Percentiles rank a stretch among this genome's conserved stretches.
phyloP scores from a whole-genome alignment of 768 basidiomycete species.

The Collybia nuda region DNA sequence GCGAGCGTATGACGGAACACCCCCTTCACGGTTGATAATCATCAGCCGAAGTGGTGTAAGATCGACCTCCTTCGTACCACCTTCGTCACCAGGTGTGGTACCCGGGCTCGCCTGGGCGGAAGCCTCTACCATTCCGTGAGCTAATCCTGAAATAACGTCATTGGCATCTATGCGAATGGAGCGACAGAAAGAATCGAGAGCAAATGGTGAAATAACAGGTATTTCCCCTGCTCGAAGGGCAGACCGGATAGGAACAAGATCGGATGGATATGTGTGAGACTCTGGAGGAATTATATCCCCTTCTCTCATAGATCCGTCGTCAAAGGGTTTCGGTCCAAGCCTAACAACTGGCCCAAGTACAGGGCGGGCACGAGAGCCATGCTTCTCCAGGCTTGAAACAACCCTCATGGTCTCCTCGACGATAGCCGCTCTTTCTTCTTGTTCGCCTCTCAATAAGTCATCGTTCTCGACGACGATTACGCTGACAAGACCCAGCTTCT shows the following conservation, averaged over 20 bases:
- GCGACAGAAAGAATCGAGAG: slow-evolving; percentile 87
- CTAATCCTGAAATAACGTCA: slow-evolving; percentile 84
- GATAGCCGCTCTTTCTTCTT: slow-evolving; percentile 64
- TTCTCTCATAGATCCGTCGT: slow-evolving; percentile 26
- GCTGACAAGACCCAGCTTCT: slow-evolving; percentile 92
- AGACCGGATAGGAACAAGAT: slow-evolving; percentile 82
- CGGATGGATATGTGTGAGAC: slow-evolving; percentile 77
- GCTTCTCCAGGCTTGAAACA: slow-evolving; percentile 76
- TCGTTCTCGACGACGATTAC: slow-evolving; percentile 96
- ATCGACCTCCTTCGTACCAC: slow-evolving; percentile 59
- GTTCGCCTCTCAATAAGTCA: slow-evolving; percentile 62
- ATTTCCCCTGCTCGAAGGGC: slow-evolving; percentile 94
- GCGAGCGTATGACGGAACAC: slow-evolving; percentile 96
- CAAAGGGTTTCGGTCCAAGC: slow-evolving; percentile 71
- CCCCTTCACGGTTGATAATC: slow-evolving; percentile 96
- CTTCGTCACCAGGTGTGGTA: slow-evolving; percentile 31
- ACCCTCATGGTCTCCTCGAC: slow-evolving; percentile 85
- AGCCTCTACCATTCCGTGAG: slow-evolving; percentile 78
- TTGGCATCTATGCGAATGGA: slow-evolving; percentile 85
- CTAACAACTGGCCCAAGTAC: slow-evolving; percentile 85
- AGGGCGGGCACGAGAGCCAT: slow-evolving; percentile 86
- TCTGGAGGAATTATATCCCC: slow-evolving; percentile 52
- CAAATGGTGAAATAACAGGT: slow-evolving; percentile 91
- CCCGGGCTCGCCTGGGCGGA: slow-evolving; percentile 28
- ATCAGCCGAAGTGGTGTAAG: slow-evolving; percentile 94